These are phyloP conservation scores for Tolypocladium cylindrosporum DNA, from an alignment of 2,329 filamentous ascomycete species.

Conservation along the genomic window DNA sequence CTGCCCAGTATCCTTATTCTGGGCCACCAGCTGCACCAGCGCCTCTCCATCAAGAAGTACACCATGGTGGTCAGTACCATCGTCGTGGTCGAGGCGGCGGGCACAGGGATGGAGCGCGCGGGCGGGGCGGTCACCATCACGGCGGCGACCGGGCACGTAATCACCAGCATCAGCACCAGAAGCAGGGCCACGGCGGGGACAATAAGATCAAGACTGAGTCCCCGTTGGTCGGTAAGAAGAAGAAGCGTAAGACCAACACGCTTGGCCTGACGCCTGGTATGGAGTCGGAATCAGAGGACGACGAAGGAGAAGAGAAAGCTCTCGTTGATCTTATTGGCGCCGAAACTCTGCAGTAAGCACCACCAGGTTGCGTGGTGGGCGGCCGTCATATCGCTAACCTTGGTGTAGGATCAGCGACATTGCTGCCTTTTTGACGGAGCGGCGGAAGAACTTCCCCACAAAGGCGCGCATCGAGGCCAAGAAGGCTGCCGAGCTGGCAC, in stretches of 20 bases:
- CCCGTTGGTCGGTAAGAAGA: conserved; percentile 48
- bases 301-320: conserved; percentile 62
- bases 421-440: conserved; percentile 69
- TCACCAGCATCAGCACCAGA: conserved; percentile 18
- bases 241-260: conserved; percentile 62
- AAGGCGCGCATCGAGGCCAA: conserved; percentile 57
- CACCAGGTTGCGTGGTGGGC: background rate
- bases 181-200: conserved; percentile 10
- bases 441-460: conserved; percentile 73
- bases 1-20: conserved; percentile 24
- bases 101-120: conserved; percentile 29
- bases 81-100: conserved; percentile 24
- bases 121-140: conserved; percentile 24
- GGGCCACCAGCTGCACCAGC: conserved; percentile 25
- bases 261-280: conserved; percentile 61
- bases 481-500: conserved; percentile 36
- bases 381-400: background rate
- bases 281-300: conserved; percentile 54
- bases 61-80: conserved; percentile 21
- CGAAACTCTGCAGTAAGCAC: conserved; percentile 44
- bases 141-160: conserved; percentile 33
- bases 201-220: conserved; percentile 24
- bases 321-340: conserved; percentile 44
- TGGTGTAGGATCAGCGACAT: conserved; percentile 55
- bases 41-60: conserved; percentile 15